Evolutionary conservation across 1,284 basidiomycete species (phyloP), one percentile per base, ranked within the genome.

Genomic region (Ganoderma lingzhi): DNA sequence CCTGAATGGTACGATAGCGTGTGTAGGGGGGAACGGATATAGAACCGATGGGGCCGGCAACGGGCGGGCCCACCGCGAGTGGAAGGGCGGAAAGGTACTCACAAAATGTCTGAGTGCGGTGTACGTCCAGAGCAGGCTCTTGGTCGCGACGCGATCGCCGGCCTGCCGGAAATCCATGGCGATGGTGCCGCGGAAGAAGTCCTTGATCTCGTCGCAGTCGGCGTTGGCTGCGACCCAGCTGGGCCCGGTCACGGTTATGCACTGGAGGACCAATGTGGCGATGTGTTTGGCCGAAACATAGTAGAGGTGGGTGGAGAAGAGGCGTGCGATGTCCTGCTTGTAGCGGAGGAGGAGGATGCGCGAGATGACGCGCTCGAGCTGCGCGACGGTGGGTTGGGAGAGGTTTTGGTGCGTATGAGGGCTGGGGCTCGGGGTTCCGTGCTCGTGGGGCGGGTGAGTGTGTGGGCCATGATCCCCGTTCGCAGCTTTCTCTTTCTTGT

Each of bases 51-150:
- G 42, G 17, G 23, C 23, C 23, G 23, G 23, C 23, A 23, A 23
- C 0, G 23, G 23, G 23, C 23, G 23, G 23, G 23, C 23, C 23
- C 23, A 23, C 23, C 23, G 23, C 23, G 23, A 23, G 23, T 23
- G 23, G 23, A 23, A 23, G 23, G 23, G 23, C 23, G 23, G 23
- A 23, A 23, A 10, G 35, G 39, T 32, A 69, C 67, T 64, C 79
- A 91, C 90, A 76, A 92, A 92, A 79, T 92, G 88, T 67, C 91
- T 80, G 32, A 92, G 80, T 42, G 90, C 90, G 1, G 90, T 92
- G 79, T 92, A 92, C 1, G 89, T 90, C 90, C 90, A 92, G 65
- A 92, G 79, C 12, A 92, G 88, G 74, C 89, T 91, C 83, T 92
- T 92, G 12, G 91, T 91, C 17, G 91, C 91, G 28, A 91, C 90